Conservation (phyloP, 1,284 basidiomycete species). For the Chiua sp. region DNA sequence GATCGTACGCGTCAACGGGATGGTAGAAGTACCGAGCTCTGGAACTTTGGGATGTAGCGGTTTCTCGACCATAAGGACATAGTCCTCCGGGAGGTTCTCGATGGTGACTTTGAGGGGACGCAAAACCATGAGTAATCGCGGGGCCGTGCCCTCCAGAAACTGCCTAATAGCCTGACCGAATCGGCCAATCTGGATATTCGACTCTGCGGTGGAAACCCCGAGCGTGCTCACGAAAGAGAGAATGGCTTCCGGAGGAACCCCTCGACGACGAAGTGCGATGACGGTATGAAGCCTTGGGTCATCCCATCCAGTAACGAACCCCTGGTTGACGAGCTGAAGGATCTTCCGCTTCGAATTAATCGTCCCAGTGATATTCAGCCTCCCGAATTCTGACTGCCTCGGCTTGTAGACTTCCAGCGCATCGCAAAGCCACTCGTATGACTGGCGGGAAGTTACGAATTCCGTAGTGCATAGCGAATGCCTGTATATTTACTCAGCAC, state of each 20-base stretch:
- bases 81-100: conserved; percentile 91
- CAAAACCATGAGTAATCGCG: conserved; percentile 93
- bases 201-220: conserved; percentile 88
- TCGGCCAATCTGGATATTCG: conserved; percentile 87
- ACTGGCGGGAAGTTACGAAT: conserved; percentile 96
- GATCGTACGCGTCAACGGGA: conserved; percentile 90
- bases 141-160: conserved; percentile 89
- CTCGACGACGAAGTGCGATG: conserved; percentile 93
- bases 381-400: conserved; percentile 97
- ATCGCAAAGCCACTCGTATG: conserved; percentile 99
- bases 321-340: conserved; percentile 84
- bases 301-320: conserved; percentile 93
- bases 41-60: conserved; percentile 96
- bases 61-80: conserved; percentile 85
- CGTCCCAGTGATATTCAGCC: conserved; percentile 93
- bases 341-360: conserved; percentile 99
- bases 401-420: conserved; percentile 97
- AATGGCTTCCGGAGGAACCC: conserved; percentile 96
- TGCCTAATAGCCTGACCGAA: conserved; percentile 92
- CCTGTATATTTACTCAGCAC: conserved; percentile 44
- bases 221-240: conserved; percentile 91
- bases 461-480: conserved; percentile 98
- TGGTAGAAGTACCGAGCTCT: conserved; percentile 80
- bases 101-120: conserved; percentile 91
- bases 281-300: conserved; percentile 99